Evolutionary conservation across 2,329 filamentous ascomycete genomes (phyloP), one percentile per base, ranked within the genome.

Genomic region (Ophidiomyces ophidiicola): DNA sequence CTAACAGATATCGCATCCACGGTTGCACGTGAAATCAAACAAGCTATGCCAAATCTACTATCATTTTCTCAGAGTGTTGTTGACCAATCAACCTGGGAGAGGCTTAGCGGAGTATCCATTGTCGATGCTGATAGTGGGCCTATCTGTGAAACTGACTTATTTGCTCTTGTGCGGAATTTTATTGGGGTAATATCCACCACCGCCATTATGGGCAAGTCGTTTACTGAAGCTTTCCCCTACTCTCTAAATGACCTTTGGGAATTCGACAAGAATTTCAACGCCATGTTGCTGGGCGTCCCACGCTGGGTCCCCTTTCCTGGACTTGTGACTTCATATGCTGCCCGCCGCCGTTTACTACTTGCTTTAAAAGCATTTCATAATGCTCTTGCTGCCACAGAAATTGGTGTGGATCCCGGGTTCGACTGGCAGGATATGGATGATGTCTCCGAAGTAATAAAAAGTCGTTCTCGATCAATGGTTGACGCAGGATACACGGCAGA

Each of bases 41-140:
- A 57, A 5, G 61, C 67, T 12, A 61, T 72, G 7, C 68, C 71
- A 3, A 69, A 73, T 38, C 54, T 81, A 23, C 66, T 79, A 26
- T 74, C 73, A 1, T 78, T 76, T 48, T 68, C 66, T 25, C 61
- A 66, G 5, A 76, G 72, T 12, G 59, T 68, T 2, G 72, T 80
- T 17, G 76, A 81, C 49, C 72, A 78, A 44, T 66, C 67, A 48
- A 61, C 63, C 2, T 80, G 77, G 76, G 77, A 81, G 51, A 67
- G 72, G 23, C 58, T 54, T n/a, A 66, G 61, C 12, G 55, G 63
- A 6, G 60, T 70, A 1, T 56, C 57, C 2, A 54, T 64, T 6
- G 66, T 68, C 11, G 47, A 58, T 1, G 53, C 56, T n/a, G 60
- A 54, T 4, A 49, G 51, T 23, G 44, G 53, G 11, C 55, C 59